Conservation (phyloP, 2,329 filamentous ascomycete genomes). For the Rhinocladiella similis region DNA sequence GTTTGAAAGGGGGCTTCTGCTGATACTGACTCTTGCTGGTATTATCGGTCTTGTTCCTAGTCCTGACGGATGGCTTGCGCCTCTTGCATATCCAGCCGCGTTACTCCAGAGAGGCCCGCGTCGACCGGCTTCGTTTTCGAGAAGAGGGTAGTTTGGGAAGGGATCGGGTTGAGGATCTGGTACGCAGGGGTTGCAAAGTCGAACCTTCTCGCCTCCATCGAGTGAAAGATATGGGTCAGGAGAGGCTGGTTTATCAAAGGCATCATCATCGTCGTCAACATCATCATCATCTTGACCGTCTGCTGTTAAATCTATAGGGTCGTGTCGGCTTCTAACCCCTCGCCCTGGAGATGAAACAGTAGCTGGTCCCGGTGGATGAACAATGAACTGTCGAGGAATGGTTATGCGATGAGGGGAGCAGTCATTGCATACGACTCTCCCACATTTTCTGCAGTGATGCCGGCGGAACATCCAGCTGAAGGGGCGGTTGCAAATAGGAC, state of each 20-base stretch:
- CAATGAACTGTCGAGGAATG: conserved; percentile 90
- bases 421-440: conserved; percentile 81
- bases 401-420: conserved; percentile 95
- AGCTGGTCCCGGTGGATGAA: conserved; percentile 65
- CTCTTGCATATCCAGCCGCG: not conserved
- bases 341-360: conserved; percentile 34
- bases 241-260: conserved; percentile 18
- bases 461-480: conserved; percentile 87
- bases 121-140: not conserved
- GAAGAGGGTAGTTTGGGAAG: conserved; percentile 8
- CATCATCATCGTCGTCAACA: conserved; percentile 21
- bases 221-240: conserved; percentile 32
- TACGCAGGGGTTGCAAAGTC: conserved; percentile 72
- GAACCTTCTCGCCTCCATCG: conserved; percentile 66
- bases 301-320: conserved; percentile 49
- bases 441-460: conserved; percentile 96
- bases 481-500: conserved; percentile 76
- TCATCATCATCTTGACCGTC: conserved; percentile 34
- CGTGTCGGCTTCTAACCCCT: conserved; percentile 41
- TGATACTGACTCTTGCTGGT: not conserved
- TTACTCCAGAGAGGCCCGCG: conserved; percentile 5
- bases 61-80: not conserved
- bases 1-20: not conserved
- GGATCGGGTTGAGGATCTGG: conserved; percentile 66
- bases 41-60: not conserved